Evolutionary conservation across 805 yeast species (phyloP), one percentile per base, ranked within the genome.

Genomic region (Pichia ethanolica): DNA sequence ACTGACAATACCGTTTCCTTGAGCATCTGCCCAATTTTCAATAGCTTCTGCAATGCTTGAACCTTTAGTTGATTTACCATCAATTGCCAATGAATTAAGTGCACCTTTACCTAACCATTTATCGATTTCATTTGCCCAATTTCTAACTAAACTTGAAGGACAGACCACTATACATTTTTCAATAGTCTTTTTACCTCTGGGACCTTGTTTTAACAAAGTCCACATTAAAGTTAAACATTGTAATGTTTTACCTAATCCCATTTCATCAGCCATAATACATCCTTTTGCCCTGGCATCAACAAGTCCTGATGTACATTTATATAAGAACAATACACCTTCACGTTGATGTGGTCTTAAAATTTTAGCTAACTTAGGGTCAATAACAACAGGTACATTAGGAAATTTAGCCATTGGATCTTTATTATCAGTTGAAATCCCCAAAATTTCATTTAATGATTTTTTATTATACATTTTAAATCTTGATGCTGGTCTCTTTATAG

Each of bases 211-310:
- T 44, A 91, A 71, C 44, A 91, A 64, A 0, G 97, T 91, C 98
- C 98, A 91, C 86, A 90, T 75, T 34, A 91, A 71, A 0, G 97
- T 75, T 35, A 91, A 75, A 65, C 98, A 91, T 78, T 83, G 90
- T 39, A 93, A 67, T 0, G 98, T 90, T 59, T 86, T 86, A 3
- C 97, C 97, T 20, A 93, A 71, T 1, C 99, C 99, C 99, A 93
- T 93, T 59, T 91, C 98, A 65, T 93, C 99, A 0, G 99, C 99
- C 98, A 91, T 91, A 45, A 91, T 91, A 62, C 97, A 91, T 3
- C 99, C 99, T 60, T 85, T 81, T 0, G 97, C 97, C 35, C 84
- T 73, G 7, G 88, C 77, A 62, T 85, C 89, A 30, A 83, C 77
- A 35, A 90, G 67, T 0, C 99, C 99, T 1, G 97, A 77, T 0